Evolutionary conservation across 2,329 filamentous ascomycete species (phyloP), one percentile per base, ranked within the genome.

Genomic region (Colletotrichum horii): DNA sequence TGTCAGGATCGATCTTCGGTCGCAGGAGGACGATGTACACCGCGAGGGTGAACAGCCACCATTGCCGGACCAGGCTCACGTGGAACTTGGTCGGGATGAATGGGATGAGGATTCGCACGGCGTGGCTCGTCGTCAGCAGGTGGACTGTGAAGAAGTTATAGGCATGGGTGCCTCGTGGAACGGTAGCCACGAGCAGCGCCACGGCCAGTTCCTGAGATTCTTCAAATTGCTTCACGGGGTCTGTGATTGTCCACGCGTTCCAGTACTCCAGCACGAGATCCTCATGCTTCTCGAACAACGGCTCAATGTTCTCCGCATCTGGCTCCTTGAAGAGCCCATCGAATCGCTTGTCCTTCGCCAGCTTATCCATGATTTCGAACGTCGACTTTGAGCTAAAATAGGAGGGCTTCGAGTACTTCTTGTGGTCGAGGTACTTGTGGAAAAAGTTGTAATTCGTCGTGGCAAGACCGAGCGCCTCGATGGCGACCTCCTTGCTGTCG

Each of bases 71-170:
- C 6, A 99, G 86, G 26, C 87, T 87, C 61, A 95, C 83, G 79
- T 98, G 96, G 79, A 93, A 93, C 80, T 92, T 91, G 16, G 89
- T 84, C 0, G 96, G 95, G 14, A 98, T 86, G 43, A 95, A 84
- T 0, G 97, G 95, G 4, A 99, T 87, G 7, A 99, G 85, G 28
- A 98, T 91, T n/a, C 97, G 91, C 15, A 98, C 91, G 1, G 97
- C 96, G 82, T 99, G 96, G 76, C 94, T 96, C 24, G 94, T 94
- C 1, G 95, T 97, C 36, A 99, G 88, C 9, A 97, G 83, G 81
- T 98, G 95, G 6, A 94, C 93, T 56, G 96, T 84, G 85, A 95
- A 95, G 85, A 97, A 96, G 84, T 97, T 95, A 84, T 96, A 97
- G 34, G 91, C 87, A 70, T 93, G 90, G 15, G 89, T 89, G 15